These are phyloP conservation scores for Lasiodiplodia sp. DNA, from an alignment of 2,329 filamentous ascomycete genomes.

Conservation along the genomic window DNA sequence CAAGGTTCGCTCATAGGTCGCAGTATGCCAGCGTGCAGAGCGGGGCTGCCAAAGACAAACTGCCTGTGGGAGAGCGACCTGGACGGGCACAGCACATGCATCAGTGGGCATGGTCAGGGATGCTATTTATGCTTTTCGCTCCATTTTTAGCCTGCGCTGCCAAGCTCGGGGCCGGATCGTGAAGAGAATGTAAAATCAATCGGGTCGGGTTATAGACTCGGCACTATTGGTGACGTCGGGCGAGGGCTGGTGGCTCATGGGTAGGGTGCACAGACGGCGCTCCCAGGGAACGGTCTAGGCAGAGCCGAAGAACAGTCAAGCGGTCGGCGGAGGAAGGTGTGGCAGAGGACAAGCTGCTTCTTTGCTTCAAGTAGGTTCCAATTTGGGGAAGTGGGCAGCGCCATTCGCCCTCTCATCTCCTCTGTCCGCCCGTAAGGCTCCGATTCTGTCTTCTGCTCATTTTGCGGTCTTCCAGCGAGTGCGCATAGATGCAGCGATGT, in stretches of 20 bases:
- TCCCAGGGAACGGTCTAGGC: background rate
- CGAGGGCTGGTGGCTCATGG: background rate
- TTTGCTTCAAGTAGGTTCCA: background rate
- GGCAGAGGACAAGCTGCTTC: background rate
- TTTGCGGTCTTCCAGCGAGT: background rate
- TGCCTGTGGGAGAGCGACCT: background rate
- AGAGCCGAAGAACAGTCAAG: background rate
- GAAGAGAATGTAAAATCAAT: background rate
- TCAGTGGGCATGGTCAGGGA: background rate
- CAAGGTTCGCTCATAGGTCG: background rate
- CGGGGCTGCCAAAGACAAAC: constrained; percentile 5
- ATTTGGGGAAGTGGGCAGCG: background rate
- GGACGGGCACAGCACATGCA: background rate
- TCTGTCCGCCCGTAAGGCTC: background rate
- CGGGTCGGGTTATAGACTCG: background rate
- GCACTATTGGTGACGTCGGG: constrained; percentile 8
- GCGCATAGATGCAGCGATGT: background rate
- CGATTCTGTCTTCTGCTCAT: too few species aligned
- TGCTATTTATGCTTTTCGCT: background rate
- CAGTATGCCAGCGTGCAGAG: background rate
- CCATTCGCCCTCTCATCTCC: background rate
- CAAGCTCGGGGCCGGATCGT: background rate
- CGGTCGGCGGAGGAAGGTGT: background rate
- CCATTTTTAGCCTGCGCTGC: background rate
- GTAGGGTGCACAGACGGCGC: background rate